These are phyloP conservation scores for Leccinum boreale DNA, from an alignment of 768 basidiomycete species.

Conservation along the genomic window DNA sequence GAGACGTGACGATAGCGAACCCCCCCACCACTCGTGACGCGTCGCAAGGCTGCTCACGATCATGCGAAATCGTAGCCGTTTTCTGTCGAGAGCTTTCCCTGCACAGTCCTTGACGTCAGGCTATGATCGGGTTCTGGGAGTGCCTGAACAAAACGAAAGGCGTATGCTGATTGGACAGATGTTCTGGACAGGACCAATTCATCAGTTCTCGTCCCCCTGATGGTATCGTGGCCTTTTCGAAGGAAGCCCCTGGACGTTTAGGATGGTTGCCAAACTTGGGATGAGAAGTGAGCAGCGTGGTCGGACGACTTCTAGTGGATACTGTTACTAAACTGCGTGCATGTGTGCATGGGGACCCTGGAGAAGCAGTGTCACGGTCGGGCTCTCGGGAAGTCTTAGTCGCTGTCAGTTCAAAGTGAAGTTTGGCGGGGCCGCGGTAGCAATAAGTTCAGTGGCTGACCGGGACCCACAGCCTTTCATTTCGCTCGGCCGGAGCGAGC, in stretches of 20 bases:
- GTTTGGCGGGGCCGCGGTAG: conserved; percentile 4
- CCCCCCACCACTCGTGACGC: not conserved
- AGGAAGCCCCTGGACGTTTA: not conserved
- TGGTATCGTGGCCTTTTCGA: not conserved
- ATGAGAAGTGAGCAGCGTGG: not conserved
- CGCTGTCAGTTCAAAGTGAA: not conserved
- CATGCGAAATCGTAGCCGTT: conserved; percentile 7
- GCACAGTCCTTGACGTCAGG: conserved; percentile 27
- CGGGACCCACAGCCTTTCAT: not conserved
- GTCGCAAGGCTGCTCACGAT: not conserved
- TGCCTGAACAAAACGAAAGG: not conserved
- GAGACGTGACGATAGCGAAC: conserved; percentile 8
- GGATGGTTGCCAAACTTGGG: not conserved
- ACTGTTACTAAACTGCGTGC: not conserved
- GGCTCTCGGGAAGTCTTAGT: not conserved
- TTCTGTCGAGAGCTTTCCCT: conserved; percentile 15
- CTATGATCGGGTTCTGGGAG: not conserved
- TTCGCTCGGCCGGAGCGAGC: not conserved
- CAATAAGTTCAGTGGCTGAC: conserved; percentile 2
- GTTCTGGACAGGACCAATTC: not conserved
- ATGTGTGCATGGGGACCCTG: not conserved
- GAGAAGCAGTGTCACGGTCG: not conserved
- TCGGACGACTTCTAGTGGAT: not conserved
- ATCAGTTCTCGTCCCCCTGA: not conserved
- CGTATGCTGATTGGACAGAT: not conserved